Conservation (phyloP, 208 protist genomes). For the Trypanosoma congolense region DNA sequence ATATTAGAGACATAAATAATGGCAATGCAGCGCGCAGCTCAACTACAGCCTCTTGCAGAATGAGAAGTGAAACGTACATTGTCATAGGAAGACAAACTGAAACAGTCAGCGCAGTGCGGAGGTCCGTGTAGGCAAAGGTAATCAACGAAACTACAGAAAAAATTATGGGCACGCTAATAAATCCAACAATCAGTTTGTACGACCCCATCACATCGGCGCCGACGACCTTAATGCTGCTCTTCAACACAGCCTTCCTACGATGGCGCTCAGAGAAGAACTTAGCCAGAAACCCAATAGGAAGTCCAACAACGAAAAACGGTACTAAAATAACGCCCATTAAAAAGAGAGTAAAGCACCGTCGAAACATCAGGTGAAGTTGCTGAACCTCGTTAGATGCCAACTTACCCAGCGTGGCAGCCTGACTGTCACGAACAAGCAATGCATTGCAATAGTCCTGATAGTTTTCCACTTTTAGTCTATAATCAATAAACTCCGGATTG, state of each 20-base stretch:
- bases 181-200: conserved; percentile 77
- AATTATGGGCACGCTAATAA: conserved; percentile 53
- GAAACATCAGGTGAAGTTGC: conserved; percentile 62
- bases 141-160: conserved; percentile 57
- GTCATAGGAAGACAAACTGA: conserved; percentile 83
- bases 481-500: conserved; percentile 57
- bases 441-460: conserved; percentile 81
- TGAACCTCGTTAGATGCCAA: conserved; percentile 47
- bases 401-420: conserved; percentile 76
- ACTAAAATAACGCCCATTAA: conserved; percentile 74
- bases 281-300: conserved; percentile 67
- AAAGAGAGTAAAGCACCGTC: conserved; percentile 69
- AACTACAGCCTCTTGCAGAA: conserved; percentile 80
- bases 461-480: conserved; percentile 70
- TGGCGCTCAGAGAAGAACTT: conserved; percentile 48
- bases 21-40: conserved; percentile 77
- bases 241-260: conserved; percentile 58
- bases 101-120: conserved; percentile 59
- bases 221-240: conserved; percentile 86
- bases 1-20: conserved; percentile 83
- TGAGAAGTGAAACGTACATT: conserved; percentile 86
- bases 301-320: conserved; percentile 76
- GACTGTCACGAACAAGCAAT: conserved; percentile 79
- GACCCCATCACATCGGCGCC: conserved; percentile 88
- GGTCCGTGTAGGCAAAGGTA: conserved; percentile 55